Base-by-base conservation (phyloP, 371 early-diverging fungal species). In the Lichtheimia corymbifera region DNA sequence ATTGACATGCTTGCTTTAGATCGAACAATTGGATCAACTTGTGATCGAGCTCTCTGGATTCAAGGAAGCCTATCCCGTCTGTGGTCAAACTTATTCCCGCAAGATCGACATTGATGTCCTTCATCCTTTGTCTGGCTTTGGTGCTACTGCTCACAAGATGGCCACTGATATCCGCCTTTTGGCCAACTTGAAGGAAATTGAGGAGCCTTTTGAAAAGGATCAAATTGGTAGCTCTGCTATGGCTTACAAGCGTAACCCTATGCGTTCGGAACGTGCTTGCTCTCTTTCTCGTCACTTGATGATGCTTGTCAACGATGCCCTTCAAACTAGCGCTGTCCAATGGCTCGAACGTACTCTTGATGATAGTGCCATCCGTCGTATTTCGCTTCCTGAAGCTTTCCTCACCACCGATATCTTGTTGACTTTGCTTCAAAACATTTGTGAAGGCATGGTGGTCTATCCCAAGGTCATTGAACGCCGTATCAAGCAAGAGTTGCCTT, bases 191-290 rank as follows among this genome's bases (percentile, higher is more conserved):
- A 98, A 98, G 87, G 98, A 98, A 73, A 86, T 98, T 51, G 98
- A 97, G 79, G 99, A 98, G 73, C 99, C 97, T 22, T 97, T 98
- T 63, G 97, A 97, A 77, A 94, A 93, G 84, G 96, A 97, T 75
- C 99, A 98, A 80, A 97, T 98, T 60, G 98, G 98, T 13, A 91
- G 92, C 42, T 95, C 96, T 40, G 99, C 99, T 55, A 97, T 98
- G 99, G 98, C 99, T 58, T 98, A 98, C 84, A 98, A 98, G 91
- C 93, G 98, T 69, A 98, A 98, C 85, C 99, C 99, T 40, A 98
- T 98, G 97, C 91, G 97, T 51, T 93, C 91, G 68, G 99, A 98
- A 71, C 93, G 99, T 67, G 91, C 95, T 40, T 97, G 97, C 84
- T 89, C 94, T 35, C 86, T 98, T 56, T 77, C 96, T n/a, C 93